Evolutionary conservation across 306 rosid species (phyloP).

Genomic region (Casuarina glauca): DNA sequence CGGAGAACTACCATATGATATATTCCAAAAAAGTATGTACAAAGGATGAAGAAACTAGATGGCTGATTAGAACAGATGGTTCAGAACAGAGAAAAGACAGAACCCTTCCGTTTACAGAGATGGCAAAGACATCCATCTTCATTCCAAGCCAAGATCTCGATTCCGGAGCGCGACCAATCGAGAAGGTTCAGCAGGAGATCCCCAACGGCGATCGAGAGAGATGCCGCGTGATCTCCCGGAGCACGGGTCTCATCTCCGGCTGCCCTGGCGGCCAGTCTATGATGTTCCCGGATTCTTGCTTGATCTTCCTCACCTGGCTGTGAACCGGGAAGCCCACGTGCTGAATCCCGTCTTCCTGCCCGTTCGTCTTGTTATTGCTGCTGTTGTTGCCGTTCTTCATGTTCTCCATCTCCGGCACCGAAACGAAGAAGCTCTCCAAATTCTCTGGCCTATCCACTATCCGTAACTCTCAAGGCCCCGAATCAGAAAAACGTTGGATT

Average conservation of each 20-base stretch:
- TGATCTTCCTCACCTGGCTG: slow-evolving; percentile 76
- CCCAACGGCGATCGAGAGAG: slow-evolving; percentile 84
- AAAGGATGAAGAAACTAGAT: not conserved
- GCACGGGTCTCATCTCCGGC: slow-evolving; percentile 55
- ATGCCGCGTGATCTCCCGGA: slow-evolving; percentile 52
- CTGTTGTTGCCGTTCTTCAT: slow-evolving; percentile 36
- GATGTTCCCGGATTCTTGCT: slow-evolving; percentile 66
- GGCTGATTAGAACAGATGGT: not conserved
- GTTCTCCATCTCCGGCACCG: slow-evolving; percentile 34
- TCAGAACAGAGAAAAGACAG: not conserved
- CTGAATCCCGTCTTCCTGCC: slow-evolving; percentile 15
- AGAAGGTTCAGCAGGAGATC: slow-evolving; percentile 48
- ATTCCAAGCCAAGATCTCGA: not conserved
- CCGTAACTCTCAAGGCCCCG: not conserved
- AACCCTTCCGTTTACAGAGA: not conserved
- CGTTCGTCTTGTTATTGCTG: not conserved
- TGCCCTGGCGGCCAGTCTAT: slow-evolving; percentile 54
- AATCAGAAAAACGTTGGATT: slow-evolving; percentile 17
- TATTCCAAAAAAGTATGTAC: not conserved
- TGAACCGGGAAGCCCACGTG: slow-evolving; percentile 53
- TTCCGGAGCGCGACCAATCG: slow-evolving; percentile 53
- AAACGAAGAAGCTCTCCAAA: too few species aligned
- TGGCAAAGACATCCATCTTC: not conserved
- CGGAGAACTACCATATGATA: not conserved
- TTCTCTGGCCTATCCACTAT: slow-evolving; percentile 1